Base-by-base conservation (phyloP, 805 yeast genomes). In the Wickerhamomyces tratensis region DNA sequence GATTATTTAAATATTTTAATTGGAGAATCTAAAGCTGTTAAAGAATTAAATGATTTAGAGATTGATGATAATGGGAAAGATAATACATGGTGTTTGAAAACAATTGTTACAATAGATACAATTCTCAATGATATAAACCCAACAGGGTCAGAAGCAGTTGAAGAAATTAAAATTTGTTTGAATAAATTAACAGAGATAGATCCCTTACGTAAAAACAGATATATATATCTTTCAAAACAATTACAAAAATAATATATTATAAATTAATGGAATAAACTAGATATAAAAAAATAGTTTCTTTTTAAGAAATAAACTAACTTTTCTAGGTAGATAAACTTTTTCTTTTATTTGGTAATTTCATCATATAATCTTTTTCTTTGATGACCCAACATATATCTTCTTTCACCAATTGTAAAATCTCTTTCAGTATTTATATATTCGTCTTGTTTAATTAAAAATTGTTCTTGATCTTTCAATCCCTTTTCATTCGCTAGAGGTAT, bases 1-100 rank as follows among this genome's bases (percentile, higher is more conserved):
- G 61, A 65, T 20, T 68, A 68, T 41, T 29, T 51, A 1, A 53
- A 54, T 0, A 51, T 83, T 2, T 56, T 85, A 10, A 46, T 62
- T 1, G 56, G 61, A 1, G 77, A 84, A 40, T 58, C 77, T 8
- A 46, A 52, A 2, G 68, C 68, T 20, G 68, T 88, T 7, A 55
- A 68, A 7, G 87, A 84, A 46, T 69, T 89, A 41, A 79, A 83
- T 52, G 79, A 74, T 33, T 70, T 86, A 39, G 98, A 93, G 54
- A 67, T 71, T 33, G 86, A 77, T 7, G 88, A 86, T 52, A 68
- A 67, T 47, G 79, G 75, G 1, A 58, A 54, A 41, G 86, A 79
- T 44, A 79, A 82, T 53, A 70, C 69, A 39, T 83, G 95, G 91
- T 88, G 96, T 53, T 60, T 86, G 46, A 82, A 85, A 51, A 66